A percentile compares a stretch with the other conserved stretches of the same genome.
Conservation (phyloP, 2,329 filamentous ascomycete genomes). For the Ophiognomonia clavigignenti-juglandacearum region DNA sequence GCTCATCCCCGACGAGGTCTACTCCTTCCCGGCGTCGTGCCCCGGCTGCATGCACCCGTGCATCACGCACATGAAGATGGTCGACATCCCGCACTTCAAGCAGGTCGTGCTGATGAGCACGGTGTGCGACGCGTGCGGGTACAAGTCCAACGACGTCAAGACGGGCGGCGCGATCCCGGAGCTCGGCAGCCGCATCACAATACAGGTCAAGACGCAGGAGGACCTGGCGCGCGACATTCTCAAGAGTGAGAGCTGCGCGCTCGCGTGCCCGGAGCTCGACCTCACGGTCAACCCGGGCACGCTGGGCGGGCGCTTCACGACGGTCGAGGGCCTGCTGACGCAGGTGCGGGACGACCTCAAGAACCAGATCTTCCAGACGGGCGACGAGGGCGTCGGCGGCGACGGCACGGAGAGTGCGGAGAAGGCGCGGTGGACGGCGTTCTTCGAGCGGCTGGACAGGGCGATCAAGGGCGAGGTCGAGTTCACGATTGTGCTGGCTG, state of each 20-base stretch:
- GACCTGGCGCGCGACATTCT: constrained; percentile 91
- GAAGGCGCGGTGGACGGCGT: constrained; percentile 69
- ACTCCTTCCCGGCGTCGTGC: constrained; percentile 86
- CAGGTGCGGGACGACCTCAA: constrained; percentile 89
- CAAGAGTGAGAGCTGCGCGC: constrained; percentile 87
- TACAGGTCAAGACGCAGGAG: constrained; percentile 62
- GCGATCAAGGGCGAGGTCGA: constrained; percentile 77
- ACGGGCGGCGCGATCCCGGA: constrained; percentile 89
- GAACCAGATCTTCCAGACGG: constrained; percentile 76
- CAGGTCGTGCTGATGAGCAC: constrained; percentile 96
- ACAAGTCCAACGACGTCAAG: constrained; percentile 95
- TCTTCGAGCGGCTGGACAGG: constrained; percentile 71
- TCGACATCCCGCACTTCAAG: constrained; percentile 96
- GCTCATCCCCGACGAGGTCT: constrained; percentile 90
- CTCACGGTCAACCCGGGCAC: constrained; percentile 90
- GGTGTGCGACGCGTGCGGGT: constrained; percentile 85
- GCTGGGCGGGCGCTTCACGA: constrained; percentile 92
- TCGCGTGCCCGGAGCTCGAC: constrained; percentile 81
- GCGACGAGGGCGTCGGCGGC: constrained; percentile 61
- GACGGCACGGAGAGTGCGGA: constrained; percentile 69
- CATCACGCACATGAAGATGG: constrained; percentile 96
- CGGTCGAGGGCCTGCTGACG: constrained; percentile 87
- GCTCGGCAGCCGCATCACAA: constrained; percentile 76
- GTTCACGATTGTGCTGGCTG: constrained; percentile 79
- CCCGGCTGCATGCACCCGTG: constrained; percentile 85